Base-by-base conservation (phyloP, 495 filamentous ascomycete genomes). In the Aspergillus campestris region DNA sequence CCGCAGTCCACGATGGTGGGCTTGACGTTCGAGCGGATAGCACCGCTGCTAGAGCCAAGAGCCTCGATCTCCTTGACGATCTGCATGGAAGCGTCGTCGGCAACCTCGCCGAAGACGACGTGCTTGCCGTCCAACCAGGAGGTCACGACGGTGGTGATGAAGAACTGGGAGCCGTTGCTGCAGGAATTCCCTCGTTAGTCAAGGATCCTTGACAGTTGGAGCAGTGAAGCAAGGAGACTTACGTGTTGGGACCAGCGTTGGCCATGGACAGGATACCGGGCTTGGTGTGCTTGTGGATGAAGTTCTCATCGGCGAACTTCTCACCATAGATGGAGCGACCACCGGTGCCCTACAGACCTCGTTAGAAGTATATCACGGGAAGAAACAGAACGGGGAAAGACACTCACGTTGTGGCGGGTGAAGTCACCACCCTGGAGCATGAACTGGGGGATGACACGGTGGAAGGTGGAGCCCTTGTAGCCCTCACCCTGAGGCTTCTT, bases 391-490 rank as follows among this genome's bases (percentile, higher is more conserved):
- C 10, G n/a, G 12, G 13, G 2, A 46, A 45, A 38, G 31, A 14
- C 35, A 71, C 83, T 70, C 64, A 90, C 87, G 64, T 99, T 91
- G 63, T 82, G 81, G 49, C 79, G 82, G 48, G 92, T 99, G 75
- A 97, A 99, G 71, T 99, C 92, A 69, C 92, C 92, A 57, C 92
- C 92, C 71, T 99, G 92, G 65, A 96, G 86, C 92, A 99, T 99
- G 77, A 99, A 99, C 49, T 83, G 67, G 66, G 94, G 94, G 73
- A 99, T 99, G 55, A 99, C 81, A 48, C 92, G 86, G 75, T 99
- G 92, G 82, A 99, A 99, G 48, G 48, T 61, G 44, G 85, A 91
- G 58, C 84, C 87, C 70, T 92, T 89, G 83, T 88, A 99, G 40
- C 89, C 87, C 38, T 80, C 53, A 27, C 90, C 91, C 67, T 94